These are phyloP conservation scores for Pythium phragmitis DNA, from an alignment of 352 stramenopile species.

Conservation along the genomic window DNA sequence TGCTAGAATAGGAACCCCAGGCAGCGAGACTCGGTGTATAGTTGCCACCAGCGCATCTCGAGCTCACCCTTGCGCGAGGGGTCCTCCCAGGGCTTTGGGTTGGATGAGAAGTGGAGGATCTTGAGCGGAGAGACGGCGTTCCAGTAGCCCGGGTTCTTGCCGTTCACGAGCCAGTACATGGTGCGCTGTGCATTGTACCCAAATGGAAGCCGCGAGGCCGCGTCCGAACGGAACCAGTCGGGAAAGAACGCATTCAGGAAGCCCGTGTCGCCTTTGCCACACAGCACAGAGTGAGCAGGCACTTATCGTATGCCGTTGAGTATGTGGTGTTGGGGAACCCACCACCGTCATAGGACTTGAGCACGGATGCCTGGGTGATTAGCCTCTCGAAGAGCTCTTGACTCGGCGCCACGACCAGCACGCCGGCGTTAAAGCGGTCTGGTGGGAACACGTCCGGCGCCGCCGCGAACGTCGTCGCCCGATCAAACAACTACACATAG, in stretches of 20 bases:
- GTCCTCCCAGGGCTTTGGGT: constrained; percentile 45
- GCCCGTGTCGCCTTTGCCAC: constrained; percentile 52
- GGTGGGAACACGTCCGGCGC: constrained; percentile 85
- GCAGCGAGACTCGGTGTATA: constrained; percentile 37
- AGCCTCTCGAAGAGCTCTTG: constrained; percentile 52
- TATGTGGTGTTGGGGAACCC: background rate
- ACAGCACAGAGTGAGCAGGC: background rate
- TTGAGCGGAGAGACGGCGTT: constrained; percentile 43
- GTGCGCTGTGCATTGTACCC: constrained; percentile 84
- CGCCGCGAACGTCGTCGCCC: constrained; percentile 66
- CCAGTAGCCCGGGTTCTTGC: constrained; percentile 75
- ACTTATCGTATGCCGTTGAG: background rate
- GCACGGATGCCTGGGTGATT: constrained; percentile 33
- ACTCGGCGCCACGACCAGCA: constrained; percentile 65
- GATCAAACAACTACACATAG: constrained; percentile 36
- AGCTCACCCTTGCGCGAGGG: constrained; percentile 38
- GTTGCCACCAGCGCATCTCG: constrained; percentile 46
- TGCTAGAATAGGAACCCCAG: constrained; percentile 15
- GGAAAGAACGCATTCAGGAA: constrained; percentile 87
- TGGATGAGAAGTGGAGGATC: constrained; percentile 44
- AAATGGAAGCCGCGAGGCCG: constrained; percentile 57
- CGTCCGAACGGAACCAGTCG: constrained; percentile 58
- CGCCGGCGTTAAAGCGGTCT: constrained; percentile 83
- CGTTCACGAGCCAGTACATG: constrained; percentile 79
- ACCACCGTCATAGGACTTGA: constrained; percentile 74